phyloP scores from a whole-genome alignment of 805 yeast genomes.

The Wickerhamomyces pijperi region DNA sequence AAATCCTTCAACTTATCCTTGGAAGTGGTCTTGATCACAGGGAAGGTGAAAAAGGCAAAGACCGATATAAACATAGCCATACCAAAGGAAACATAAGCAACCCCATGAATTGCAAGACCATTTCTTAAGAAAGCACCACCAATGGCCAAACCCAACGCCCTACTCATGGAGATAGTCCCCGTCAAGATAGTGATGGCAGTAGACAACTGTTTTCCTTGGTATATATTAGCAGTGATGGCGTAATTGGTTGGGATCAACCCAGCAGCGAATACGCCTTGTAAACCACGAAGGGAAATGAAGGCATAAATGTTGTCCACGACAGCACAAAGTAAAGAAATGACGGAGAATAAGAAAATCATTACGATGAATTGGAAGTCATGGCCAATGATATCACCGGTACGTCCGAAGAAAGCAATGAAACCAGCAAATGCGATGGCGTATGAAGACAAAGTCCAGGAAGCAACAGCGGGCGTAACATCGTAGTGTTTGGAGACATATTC shows the following conservation, averaged over 20 bases:
- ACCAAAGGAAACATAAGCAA: conserved; percentile 28
- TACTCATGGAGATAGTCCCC: conserved; percentile 17
- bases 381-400: conserved; percentile 29
- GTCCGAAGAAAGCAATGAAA: conserved; percentile 30
- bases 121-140: conserved; percentile 35
- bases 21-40: not conserved
- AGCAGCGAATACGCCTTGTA: conserved; percentile 35
- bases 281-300: conserved; percentile 30
- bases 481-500: not conserved
- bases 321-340: conserved; percentile 25
- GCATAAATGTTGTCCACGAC: conserved; percentile 22
- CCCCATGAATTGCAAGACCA: conserved; percentile 27
- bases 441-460: conserved; percentile 29
- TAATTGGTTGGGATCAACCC: conserved; percentile 27
- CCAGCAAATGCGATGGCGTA: conserved; percentile 33
- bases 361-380: conserved; percentile 21
- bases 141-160: conserved; percentile 29
- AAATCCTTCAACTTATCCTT: conserved; percentile 16
- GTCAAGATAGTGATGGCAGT: conserved; percentile 18
- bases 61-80: conserved; percentile 9
- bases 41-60: conserved; percentile 1
- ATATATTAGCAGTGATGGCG: conserved; percentile 21
- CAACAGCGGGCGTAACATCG: conserved; percentile 17
- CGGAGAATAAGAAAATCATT: conserved; percentile 14
- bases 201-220: conserved; percentile 17